Base-by-base conservation (phyloP, 2,329 filamentous ascomycete genomes). In the Gnomoniopsis sp. region DNA sequence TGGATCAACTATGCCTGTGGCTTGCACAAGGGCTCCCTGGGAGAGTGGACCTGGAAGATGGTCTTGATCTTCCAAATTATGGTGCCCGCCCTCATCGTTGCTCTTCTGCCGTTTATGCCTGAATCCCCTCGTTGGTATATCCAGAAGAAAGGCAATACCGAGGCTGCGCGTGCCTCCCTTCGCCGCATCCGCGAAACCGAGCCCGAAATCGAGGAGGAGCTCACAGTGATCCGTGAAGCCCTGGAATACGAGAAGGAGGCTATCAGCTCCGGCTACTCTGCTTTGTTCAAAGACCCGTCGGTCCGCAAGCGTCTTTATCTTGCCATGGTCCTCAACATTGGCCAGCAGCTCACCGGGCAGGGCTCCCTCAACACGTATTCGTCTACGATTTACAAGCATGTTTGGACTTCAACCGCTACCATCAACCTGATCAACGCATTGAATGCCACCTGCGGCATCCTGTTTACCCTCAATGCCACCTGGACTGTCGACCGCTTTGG, bases 401-500 rank as follows among this genome's bases (percentile, higher is more conserved):
- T 90, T 23, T 90, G 87, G 77, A 78, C 74, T 23, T 78, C 72
- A 55, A 74, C 72, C 56, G 75, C 80, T 52, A 85, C 80, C 22
- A 89, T 90, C 69, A 85, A 86, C 62, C 77, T 90, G 34, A 90
- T 90, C 77, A 90, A 90, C 69, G 88, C 88, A 3, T 77, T 90
- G 55, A 90, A 90, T 69, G 87, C 87, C 44, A 90, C 87, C 6
- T 88, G 86, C 64, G 86, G 86, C 58, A 90, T 90, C 62, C 61
- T 90, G 22, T 90, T 90, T 72, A 90, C 88, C 0, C 77, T 90
- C 48, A 90, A 89, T 64, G 87, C 88, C 15, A 82, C 86, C 41
- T 90, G 88, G 87, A 88, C 86, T 4, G 85, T 88, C 36, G 88
- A 90, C 70, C 81, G 87, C 52, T 90, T 87, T 64, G 88, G 88